A percentile compares a stretch with the other conserved stretches of the same genome.
Conservation (phyloP, 805 yeast genomes). For the Starmerella davenportii region DNA sequence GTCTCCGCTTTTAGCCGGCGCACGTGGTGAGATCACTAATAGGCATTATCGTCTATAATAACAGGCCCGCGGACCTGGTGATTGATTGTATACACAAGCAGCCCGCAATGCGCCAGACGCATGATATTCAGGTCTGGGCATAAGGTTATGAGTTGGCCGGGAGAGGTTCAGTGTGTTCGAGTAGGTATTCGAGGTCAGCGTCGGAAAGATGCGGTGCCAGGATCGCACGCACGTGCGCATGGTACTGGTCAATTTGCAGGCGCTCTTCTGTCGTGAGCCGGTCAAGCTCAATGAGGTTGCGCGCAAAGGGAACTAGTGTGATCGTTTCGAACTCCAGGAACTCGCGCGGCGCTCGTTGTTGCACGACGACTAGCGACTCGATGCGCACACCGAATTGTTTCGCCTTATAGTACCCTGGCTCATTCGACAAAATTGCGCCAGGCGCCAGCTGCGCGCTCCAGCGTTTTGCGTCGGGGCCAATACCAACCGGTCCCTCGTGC, state of each 20-base stretch:
- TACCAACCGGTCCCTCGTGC: conserved; percentile 86
- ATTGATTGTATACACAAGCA: too few species aligned
- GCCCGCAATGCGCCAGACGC: too few species aligned
- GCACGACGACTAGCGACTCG: conserved; percentile 61
- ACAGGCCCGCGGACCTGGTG: too few species aligned
- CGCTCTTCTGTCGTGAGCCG: conserved; percentile 46
- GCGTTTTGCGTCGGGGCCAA: conserved; percentile 23
- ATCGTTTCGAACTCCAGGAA: conserved; percentile 64
- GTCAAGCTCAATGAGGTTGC: conserved; percentile 43
- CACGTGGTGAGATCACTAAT: too few species aligned
- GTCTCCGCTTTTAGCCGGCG: too few species aligned
- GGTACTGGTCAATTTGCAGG: conserved; percentile 51
- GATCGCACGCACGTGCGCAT: conserved; percentile 36
- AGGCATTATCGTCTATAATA: too few species aligned
- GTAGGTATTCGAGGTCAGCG: conserved; percentile 52
- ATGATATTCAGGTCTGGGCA: too few species aligned
- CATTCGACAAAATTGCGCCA: conserved; percentile 74
- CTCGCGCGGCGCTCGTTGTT: conserved; percentile 26
- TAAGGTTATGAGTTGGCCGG: too few species aligned
- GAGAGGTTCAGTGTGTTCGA: conserved; percentile 8
- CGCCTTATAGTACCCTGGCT: conserved; percentile 86
- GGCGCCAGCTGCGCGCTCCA: conserved; percentile 35
- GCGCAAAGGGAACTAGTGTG: conserved; percentile 71
- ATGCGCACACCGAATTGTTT: conserved; percentile 81
- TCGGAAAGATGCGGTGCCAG: conserved; percentile 34